Conservation (phyloP, 106 monocot species). For the Ottelia alismoides region DNA sequence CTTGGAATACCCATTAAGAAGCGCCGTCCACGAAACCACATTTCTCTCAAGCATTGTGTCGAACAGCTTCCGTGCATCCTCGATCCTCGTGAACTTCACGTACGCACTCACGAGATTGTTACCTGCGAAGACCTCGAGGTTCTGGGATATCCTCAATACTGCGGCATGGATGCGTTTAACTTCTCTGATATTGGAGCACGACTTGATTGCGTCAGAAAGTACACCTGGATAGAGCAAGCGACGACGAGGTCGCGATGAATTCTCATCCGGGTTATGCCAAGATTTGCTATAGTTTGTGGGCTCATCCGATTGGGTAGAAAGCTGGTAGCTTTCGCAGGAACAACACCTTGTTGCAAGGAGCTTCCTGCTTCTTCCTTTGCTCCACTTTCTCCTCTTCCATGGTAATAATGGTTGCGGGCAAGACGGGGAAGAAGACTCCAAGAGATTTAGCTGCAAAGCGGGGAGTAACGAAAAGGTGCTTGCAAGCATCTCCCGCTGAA, state of each 20-base stretch:
- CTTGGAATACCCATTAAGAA: constrained; percentile 46
- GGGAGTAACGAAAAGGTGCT: no score
- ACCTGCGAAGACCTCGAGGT: constrained; percentile 18
- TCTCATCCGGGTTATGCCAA: background rate
- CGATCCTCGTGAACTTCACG: constrained; percentile 26
- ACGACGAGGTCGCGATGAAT: background rate
- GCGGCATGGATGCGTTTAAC: constrained; percentile 39
- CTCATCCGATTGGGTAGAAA: no score
- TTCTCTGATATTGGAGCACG: constrained; percentile 29
- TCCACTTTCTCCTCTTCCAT: no score
- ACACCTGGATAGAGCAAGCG: constrained; percentile 5
- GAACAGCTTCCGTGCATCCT: constrained; percentile 48
- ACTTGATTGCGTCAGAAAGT: constrained; percentile 24
- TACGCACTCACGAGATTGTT: constrained; percentile 73
- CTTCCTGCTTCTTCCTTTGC: no score
- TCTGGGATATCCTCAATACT: constrained; percentile 15
- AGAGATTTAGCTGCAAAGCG: no score
- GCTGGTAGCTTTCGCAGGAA: background rate
- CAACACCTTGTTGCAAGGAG: no score
- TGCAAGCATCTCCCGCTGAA: no score
- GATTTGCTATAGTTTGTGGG: background rate
- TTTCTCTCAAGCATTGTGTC: constrained; percentile 47
- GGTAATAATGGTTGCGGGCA: no score
- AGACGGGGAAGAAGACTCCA: no score
- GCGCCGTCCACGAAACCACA: constrained; percentile 73